Conservation (phyloP, 2,329 filamentous ascomycete species). For the Metarhizium humberi region DNA sequence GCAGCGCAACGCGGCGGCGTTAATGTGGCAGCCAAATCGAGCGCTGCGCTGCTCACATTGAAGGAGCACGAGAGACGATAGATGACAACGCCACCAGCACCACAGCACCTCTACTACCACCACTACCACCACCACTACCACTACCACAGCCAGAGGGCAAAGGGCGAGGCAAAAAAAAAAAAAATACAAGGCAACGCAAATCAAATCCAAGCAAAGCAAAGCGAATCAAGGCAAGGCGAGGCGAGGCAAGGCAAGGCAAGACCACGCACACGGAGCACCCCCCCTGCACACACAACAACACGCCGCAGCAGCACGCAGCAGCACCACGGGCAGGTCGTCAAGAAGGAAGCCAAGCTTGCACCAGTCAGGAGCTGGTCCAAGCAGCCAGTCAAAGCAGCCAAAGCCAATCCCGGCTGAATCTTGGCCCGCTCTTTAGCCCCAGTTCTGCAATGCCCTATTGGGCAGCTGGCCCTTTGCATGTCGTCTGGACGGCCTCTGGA, state of each 20-base stretch:
- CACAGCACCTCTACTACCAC: no score
- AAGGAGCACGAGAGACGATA: background rate
- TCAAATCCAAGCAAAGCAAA: background rate
- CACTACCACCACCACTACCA: no score
- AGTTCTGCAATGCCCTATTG: constrained; percentile 39
- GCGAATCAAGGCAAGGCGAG: background rate
- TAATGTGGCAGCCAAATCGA: constrained; percentile 2
- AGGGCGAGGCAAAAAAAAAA: background rate
- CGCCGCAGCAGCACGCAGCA: constrained; percentile 1
- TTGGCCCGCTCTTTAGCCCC: constrained; percentile 36
- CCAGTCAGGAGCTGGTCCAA: constrained; percentile 2
- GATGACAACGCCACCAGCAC: background rate
- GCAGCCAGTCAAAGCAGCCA: constrained; percentile 7
- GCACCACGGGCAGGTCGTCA: background rate
- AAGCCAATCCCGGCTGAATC: constrained; percentile 26
- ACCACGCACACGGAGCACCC: background rate
- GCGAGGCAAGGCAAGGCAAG: background rate
- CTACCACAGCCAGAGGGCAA: background rate
- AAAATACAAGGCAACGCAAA: background rate
- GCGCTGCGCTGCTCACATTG: background rate
- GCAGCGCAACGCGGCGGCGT: background rate
- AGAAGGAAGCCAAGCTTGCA: constrained; percentile 7
- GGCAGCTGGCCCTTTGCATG: constrained; percentile 30
- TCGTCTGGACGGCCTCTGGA: constrained; percentile 9
- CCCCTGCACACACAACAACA: constrained; percentile 12